phyloP scores from a whole-genome alignment of 2,329 filamentous ascomycete species.

The Fusarium sp. region DNA sequence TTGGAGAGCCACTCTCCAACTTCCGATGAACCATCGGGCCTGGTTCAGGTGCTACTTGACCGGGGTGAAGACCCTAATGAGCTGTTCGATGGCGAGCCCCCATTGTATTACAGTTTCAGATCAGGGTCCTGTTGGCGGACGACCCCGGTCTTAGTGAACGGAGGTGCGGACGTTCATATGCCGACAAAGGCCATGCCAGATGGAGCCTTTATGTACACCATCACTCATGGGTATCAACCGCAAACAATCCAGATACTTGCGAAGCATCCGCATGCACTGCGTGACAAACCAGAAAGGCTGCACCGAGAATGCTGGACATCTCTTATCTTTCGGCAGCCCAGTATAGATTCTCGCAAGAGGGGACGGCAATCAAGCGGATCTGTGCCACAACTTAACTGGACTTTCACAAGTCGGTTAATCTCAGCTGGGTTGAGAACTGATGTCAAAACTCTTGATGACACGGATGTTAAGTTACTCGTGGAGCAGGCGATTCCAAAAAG shows the following conservation, averaged over 20 bases:
- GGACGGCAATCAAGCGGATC: constrained; percentile 10
- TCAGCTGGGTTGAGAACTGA: constrained; percentile 47
- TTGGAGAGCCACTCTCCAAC: constrained; percentile 40
- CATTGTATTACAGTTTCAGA: constrained; percentile 49
- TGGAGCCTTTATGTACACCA: constrained; percentile 49
- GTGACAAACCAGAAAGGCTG: constrained; percentile 37
- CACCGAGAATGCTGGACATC: constrained; percentile 47
- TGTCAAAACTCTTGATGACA: constrained; percentile 40
- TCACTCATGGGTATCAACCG: constrained; percentile 47
- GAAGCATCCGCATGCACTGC: constrained; percentile 44
- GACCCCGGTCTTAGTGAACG: constrained; percentile 48
- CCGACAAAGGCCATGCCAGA: constrained; percentile 46
- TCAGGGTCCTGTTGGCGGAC: constrained; percentile 49
- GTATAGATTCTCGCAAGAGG: constrained; percentile 10
- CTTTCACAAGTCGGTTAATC: constrained; percentile 43
- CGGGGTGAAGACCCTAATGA: constrained; percentile 48
- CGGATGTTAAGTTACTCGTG: constrained; percentile 42
- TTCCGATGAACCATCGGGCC: constrained; percentile 46
- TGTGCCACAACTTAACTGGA: constrained; percentile 47
- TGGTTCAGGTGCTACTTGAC: constrained; percentile 47
- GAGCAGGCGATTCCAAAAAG: constrained; percentile 41
- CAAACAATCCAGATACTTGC: constrained; percentile 47
- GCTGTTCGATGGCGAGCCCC: constrained; percentile 46
- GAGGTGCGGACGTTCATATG: constrained; percentile 47
- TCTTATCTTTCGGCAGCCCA: constrained; percentile 39